These are phyloP conservation scores for Tylopilus cervinicoccineus DNA, from an alignment of 768 basidiomycete species.

Conservation along the genomic window DNA sequence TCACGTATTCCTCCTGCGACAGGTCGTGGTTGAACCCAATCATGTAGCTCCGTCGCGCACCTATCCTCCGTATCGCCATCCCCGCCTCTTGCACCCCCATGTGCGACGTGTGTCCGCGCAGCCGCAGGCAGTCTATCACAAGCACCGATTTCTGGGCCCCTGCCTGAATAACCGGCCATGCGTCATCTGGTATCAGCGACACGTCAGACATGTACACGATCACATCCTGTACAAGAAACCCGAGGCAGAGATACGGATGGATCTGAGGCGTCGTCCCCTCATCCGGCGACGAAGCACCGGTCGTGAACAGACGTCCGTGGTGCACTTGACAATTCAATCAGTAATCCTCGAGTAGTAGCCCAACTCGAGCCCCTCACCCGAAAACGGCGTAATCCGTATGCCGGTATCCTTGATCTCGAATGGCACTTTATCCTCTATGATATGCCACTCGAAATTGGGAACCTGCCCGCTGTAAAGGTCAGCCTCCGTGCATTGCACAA, in stretches of 20 bases:
- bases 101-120: slow-evolving; percentile 70
- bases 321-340: slow-evolving; percentile 45
- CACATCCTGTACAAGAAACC: slow-evolving; percentile 62
- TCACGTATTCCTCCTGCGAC: slow-evolving; percentile 71
- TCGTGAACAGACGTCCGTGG: slow-evolving; percentile 64
- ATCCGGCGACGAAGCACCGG: slow-evolving; percentile 29
- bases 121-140: slow-evolving; percentile 74
- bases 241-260: slow-evolving; percentile 62
- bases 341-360: background rate
- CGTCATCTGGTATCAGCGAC: slow-evolving; percentile 70
- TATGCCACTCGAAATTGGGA: slow-evolving; percentile 79
- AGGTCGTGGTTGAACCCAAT: slow-evolving; percentile 77
- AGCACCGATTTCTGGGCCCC: slow-evolving; percentile 43
- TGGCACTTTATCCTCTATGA: slow-evolving; percentile 63
- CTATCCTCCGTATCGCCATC: slow-evolving; percentile 49
- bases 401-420: slow-evolving; percentile 68
- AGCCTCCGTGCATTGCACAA: background rate
- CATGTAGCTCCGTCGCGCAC: slow-evolving; percentile 63
- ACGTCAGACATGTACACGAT: slow-evolving; percentile 83
- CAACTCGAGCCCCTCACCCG: slow-evolving; percentile 39
- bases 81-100: slow-evolving; percentile 69
- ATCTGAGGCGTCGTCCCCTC: slow-evolving; percentile 22
- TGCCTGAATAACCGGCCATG: slow-evolving; percentile 50
- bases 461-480: slow-evolving; percentile 42
- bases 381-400: slow-evolving; percentile 60